Conservation (phyloP, 2,329 filamentous ascomycete genomes). For the Scytalidium sp. region DNA sequence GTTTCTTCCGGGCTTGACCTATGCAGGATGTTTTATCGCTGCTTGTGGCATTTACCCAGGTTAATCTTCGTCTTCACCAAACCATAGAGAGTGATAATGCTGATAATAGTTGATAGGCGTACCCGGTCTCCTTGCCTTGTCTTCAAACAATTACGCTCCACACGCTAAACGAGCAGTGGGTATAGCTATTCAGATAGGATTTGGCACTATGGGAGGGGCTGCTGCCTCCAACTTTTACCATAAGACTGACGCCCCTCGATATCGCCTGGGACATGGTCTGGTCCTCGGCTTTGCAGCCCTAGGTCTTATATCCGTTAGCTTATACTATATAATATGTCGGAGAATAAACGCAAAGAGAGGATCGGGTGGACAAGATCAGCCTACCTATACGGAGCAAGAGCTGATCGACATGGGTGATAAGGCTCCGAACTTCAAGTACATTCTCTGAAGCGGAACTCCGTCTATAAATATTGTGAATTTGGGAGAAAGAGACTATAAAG, state of each 20-base stretch:
- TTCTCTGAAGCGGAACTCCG: too few species aligned
- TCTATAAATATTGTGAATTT: too few species aligned
- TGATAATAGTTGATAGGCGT: too few species aligned
- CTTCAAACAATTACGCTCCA: too few species aligned
- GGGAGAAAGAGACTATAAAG: too few species aligned
- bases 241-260: too few species aligned
- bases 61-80: too few species aligned
- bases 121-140: too few species aligned
- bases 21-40: slow-evolving; percentile 41
- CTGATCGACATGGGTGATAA: slow-evolving; percentile 31
- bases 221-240: slow-evolving; percentile 55
- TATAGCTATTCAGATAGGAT: slow-evolving; percentile 42
- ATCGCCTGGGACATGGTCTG: too few species aligned
- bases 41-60: slow-evolving; percentile 42
- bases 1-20: slow-evolving; percentile 36
- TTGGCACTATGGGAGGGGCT: slow-evolving; percentile 38
- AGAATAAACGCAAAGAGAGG: slow-evolving; percentile 44
- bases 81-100: too few species aligned
- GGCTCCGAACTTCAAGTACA: slow-evolving; percentile 31
- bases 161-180: slow-evolving; percentile 41
- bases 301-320: slow-evolving; percentile 43
- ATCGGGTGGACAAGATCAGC: slow-evolving; percentile 54
- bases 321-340: too few species aligned
- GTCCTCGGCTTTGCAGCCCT: too few species aligned
- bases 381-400: slow-evolving; percentile 15